Percentiles rank a stretch among this genome's conserved stretches.
These are phyloP conservation scores for Tuber brumale DNA, from an alignment of 495 filamentous ascomycete genomes.

Conservation along the genomic window DNA sequence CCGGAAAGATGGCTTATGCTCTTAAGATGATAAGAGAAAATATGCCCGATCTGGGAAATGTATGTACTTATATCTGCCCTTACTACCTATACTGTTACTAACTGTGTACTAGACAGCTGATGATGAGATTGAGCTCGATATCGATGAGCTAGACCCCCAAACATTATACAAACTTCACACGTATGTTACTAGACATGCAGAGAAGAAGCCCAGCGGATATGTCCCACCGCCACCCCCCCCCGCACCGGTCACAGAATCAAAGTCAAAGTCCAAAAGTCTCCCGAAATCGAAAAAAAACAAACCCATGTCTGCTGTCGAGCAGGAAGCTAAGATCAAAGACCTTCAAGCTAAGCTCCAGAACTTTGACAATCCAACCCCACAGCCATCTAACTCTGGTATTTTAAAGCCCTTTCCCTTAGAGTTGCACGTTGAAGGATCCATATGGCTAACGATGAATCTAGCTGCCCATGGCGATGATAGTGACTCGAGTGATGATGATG, in stretches of 20 bases:
- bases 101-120: conserved; percentile 27
- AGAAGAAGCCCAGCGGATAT: conserved; percentile 30
- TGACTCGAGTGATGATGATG: conserved; percentile 39
- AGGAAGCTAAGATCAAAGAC: conserved; percentile 78
- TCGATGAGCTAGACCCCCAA: conserved; percentile 46
- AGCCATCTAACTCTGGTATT: conserved; percentile 36
- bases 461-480: conserved; percentile 33
- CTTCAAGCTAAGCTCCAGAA: conserved; percentile 46
- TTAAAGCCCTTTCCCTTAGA: neutral
- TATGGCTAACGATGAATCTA: conserved; percentile 13
- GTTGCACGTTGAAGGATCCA: conserved; percentile 1
- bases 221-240: conserved; percentile 39
- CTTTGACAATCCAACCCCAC: conserved; percentile 40
- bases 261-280: conserved; percentile 48
- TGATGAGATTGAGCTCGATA: conserved; percentile 54
- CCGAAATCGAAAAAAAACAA: conserved; percentile 92
- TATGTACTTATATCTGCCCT: conserved; percentile 22
- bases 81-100: neutral
- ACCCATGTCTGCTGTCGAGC: conserved; percentile 92
- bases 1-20: conserved; percentile 61
- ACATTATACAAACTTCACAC: conserved; percentile 40
- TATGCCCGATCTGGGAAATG: conserved; percentile 63
- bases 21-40: conserved; percentile 88
- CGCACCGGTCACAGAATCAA: conserved; percentile 23
- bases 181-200: conserved; percentile 41